A percentile compares a stretch with the other conserved stretches of the same genome.
Evolutionary conservation across 2,329 filamentous ascomycete species (phyloP).

Genomic region (Orbilia oligospora): DNA sequence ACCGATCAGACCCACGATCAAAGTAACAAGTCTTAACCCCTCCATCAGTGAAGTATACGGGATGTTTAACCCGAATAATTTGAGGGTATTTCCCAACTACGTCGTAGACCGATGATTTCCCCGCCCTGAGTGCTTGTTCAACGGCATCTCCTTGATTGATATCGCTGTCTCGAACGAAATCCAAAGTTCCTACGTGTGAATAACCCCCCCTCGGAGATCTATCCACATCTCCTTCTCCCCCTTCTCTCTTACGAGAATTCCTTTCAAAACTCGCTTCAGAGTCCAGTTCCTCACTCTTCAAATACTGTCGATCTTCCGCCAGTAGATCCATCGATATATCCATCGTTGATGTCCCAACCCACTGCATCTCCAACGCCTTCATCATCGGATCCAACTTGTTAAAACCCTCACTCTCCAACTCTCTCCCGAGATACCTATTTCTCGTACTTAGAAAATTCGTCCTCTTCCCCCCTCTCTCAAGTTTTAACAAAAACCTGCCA

Average conservation of each 20-base stretch:
- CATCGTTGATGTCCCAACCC: neutral
- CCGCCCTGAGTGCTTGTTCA: neutral
- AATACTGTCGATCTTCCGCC: neutral
- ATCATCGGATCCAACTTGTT: neutral
- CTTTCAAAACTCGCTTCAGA: neutral
- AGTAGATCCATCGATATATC: conserved; percentile 16
- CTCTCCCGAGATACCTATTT: no score
- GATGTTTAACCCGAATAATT: neutral
- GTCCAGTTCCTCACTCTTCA: neutral
- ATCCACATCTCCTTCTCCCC: neutral
- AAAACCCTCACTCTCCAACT: neutral
- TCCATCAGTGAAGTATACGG: neutral
- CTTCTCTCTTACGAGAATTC: neutral
- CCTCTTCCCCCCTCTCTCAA: conserved; percentile 11
- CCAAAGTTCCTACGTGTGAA: neutral
- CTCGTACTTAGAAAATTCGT: neutral
- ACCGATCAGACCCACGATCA: neutral
- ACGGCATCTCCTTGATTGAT: neutral
- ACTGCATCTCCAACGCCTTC: neutral
- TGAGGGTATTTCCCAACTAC: conserved; percentile 1
- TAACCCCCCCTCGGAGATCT: neutral
- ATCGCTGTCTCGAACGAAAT: neutral
- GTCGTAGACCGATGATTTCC: neutral
- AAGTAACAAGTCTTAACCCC: neutral
- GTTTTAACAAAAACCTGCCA: neutral